These are phyloP conservation scores for Gentiana straminea DNA, from an alignment of 257 asterid genomes.

Conservation along the genomic window DNA sequence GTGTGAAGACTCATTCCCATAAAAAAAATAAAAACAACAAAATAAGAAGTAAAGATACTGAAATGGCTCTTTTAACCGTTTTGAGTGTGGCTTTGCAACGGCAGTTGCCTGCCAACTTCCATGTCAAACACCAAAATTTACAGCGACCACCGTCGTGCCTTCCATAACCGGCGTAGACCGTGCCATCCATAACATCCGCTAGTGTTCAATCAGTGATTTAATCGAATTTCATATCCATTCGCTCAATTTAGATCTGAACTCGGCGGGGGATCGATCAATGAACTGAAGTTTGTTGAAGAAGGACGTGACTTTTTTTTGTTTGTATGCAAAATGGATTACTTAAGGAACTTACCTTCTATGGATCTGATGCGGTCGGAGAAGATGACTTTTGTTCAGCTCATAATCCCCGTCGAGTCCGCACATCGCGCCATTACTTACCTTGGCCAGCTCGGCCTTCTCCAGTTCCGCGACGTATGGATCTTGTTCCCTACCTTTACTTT, in stretches of 20 bases:
- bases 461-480: constrained; percentile 73
- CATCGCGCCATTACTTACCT: constrained; percentile 91
- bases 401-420: constrained; percentile 91
- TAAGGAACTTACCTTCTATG: constrained; percentile 65
- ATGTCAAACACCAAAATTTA: constrained; percentile 1
- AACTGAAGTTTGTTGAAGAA: neutral
- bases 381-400: constrained; percentile 87
- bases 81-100: constrained; percentile 1
- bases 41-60: no score
- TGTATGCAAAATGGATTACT: constrained; percentile 63
- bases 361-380: constrained; percentile 99
- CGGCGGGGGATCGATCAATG: constrained; percentile 2
- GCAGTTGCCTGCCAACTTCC: constrained; percentile 2
- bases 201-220: neutral
- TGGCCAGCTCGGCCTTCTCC: constrained; percentile 91
- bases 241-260: constrained; percentile 26
- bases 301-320: neutral
- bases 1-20: no score
- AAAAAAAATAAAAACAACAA: no score
- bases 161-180: neutral
- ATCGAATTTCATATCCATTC: neutral
- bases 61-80: no score
- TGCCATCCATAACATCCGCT: no score
- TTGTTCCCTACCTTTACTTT: neutral
- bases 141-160: no score